Base-by-base conservation (phyloP, 2,329 filamentous ascomycete species). In the Meredithiella fracta region DNA sequence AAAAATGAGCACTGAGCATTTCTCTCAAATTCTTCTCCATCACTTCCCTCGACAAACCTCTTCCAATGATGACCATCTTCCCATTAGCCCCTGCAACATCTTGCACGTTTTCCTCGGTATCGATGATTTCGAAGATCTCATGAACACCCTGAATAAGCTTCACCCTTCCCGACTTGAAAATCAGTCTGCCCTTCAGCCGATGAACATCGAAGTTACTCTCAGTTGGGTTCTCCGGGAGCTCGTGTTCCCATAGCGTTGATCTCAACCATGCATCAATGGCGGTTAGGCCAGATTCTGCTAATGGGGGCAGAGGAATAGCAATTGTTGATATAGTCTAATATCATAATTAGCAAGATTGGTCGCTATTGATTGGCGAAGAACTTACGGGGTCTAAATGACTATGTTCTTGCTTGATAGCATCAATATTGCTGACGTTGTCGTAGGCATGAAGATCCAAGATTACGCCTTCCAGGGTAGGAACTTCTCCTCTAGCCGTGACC, bases 381-480 rank as follows among this genome's bases (percentile, higher is more conserved):
- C 80, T 65, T 70, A 90, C 86, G 26, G 88, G 82, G 68, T 98
- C 92, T 9, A 97, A 74, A 70, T 95, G 89, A 62, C 86, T 94
- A 65, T 96, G 89, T 0, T 88, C 89, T 66, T 88, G 89, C 40
- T 71, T 73, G 7, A 76, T 75, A 56, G 85, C 83, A 58, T 89
- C 83, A 29, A 94, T 70, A 57, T 78, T 78, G 31, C 81, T 78
- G 31, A 96, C 83, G 60, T 84, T 78, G 63, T 96, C 87, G 66
- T 98, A 98, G 0, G 92, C 91, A 65, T 96, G 87, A 29, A 98
- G 72, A 67, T 97, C 91, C 6, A 98, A 73, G 3, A 98, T 67
- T 55, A 94, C 78, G 1, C 89, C 91, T 64, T 95, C 88, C 5
- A 98, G 75, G 61, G 84, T 73, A 0, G 90, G 86, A 1, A 96